Base-by-base conservation (phyloP, 2,329 filamentous ascomycete species). In the Paramyrothecium sp. region DNA sequence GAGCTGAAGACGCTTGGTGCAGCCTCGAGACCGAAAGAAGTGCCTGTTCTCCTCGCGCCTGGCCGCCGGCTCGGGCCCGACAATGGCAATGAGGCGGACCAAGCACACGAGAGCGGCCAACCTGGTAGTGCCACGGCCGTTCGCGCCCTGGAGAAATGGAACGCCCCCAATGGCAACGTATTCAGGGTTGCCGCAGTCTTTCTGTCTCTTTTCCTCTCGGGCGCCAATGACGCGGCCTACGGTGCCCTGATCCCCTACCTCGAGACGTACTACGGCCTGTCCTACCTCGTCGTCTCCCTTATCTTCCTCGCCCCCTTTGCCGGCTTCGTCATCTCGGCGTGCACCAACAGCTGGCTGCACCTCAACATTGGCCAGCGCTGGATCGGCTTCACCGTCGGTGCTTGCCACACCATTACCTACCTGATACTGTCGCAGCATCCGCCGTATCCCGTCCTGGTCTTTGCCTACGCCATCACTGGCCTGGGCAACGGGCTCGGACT, bases 401-500 rank as follows among this genome's bases (percentile, higher is more conserved):
- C 72, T 1, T 84, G 82, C 63, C 89, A 91, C 66, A 61, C 90
- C 1, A 54, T 84, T n/a, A 79, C 88, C 7, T 91, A 90, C 65
- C 73, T 86, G 46, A 76, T 89, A 54, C 82, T 88, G 41, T 78
- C 81, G 1, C 67, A 84, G 4, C 89, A 90, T 67, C 89, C 89
- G 2, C 87, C 88, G 0, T 91, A 87, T 62, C 85, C 87, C 0
- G 85, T 85, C 1, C 74, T 91, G 0, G 83, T 90, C 1, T 67
- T 90, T 12, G 80, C 85, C 11, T 90, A 88, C 66, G 81, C 85
- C 60, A 69, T 91, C 2, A 84, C 87, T 1, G 89, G 89, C 0
- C 86, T 91, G 55, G 89, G 88, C 0, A 91, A 89, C 65, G 89
- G 89, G 0, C 71, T 91, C 0, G 77, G 80, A 13, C 87, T 83